Evolutionary conservation across 192 early-diverging fungal genomes (phyloP).

Genomic region (Powellomyces hirtus): DNA sequence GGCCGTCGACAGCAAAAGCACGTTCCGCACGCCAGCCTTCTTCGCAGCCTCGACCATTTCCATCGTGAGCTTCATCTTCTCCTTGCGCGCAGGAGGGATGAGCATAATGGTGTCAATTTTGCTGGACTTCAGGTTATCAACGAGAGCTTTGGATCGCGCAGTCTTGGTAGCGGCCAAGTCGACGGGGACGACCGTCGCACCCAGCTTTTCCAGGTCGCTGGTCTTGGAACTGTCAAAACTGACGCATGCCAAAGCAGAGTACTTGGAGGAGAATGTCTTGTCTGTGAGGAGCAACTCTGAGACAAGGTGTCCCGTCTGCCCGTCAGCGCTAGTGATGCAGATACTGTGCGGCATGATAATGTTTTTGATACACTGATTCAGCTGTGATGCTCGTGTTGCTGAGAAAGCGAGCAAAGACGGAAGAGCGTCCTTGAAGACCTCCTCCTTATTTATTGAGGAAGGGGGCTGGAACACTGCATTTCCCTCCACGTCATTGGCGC

Average conservation of each 20-base stretch:
- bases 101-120: slow-evolving; percentile 12
- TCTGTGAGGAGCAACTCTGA: neutral
- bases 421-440: no score
- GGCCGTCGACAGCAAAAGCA: slow-evolving; percentile 6
- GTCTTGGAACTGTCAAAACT: neutral
- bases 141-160: neutral
- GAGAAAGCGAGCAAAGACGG: no score
- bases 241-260: neutral
- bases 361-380: no score
- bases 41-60: slow-evolving; percentile 8
- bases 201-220: neutral
- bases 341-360: slow-evolving; percentile 6
- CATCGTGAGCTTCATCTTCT: slow-evolving; percentile 4
- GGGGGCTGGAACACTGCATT: no score
- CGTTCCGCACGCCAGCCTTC: slow-evolving; percentile 4
- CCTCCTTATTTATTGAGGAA: no score
- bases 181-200: neutral
- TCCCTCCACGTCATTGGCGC: no score
- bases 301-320: slow-evolving; percentile 7
- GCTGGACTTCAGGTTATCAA: neutral
- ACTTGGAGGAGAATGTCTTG: neutral
- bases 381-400: no score
- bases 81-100: slow-evolving; percentile 5
- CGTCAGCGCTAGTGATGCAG: neutral
- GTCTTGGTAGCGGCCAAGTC: neutral